These are phyloP conservation scores for Cryphonectria radicalis DNA, from an alignment of 2,329 filamentous ascomycete genomes.

Conservation along the genomic window DNA sequence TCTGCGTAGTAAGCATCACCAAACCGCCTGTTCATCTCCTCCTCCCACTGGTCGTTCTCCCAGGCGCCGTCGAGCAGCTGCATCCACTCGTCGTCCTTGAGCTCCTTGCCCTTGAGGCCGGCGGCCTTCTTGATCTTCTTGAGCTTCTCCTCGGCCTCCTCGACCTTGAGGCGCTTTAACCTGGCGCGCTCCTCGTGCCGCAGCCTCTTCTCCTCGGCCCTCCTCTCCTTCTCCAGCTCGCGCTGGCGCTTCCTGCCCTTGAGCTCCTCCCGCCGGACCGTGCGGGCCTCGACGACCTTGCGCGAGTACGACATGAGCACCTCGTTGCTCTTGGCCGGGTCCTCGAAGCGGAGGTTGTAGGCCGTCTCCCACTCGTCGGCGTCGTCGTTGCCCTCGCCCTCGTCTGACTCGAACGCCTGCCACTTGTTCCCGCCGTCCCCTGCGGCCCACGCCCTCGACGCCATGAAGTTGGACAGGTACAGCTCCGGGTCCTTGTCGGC, in stretches of 20 bases:
- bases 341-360: constrained; percentile 96
- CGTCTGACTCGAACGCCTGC: constrained; percentile 89
- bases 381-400: constrained; percentile 77
- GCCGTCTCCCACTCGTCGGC: constrained; percentile 90
- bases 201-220: constrained; percentile 77
- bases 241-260: constrained; percentile 77
- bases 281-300: constrained; percentile 79
- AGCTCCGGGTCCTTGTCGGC: constrained; percentile 87
- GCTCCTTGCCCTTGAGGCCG: constrained; percentile 69
- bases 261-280: constrained; percentile 82
- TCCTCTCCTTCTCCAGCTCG: constrained; percentile 76
- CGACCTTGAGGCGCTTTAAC: constrained; percentile 84
- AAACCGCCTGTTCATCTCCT: constrained; percentile 86
- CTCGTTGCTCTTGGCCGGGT: constrained; percentile 86
- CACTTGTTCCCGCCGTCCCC: constrained; percentile 65
- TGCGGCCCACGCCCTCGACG: constrained; percentile 86
- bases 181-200: constrained; percentile 81
- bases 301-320: constrained; percentile 86
- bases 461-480: constrained; percentile 94
- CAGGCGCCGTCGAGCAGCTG: constrained; percentile 85
- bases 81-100: constrained; percentile 79
- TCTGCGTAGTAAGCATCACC: constrained; percentile 89
- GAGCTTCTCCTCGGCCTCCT: constrained; percentile 87
- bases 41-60: constrained; percentile 88
- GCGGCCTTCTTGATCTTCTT: constrained; percentile 88